phyloP scores from a whole-genome alignment of 331 rosid genomes.

The Malus hybrid region DNA sequence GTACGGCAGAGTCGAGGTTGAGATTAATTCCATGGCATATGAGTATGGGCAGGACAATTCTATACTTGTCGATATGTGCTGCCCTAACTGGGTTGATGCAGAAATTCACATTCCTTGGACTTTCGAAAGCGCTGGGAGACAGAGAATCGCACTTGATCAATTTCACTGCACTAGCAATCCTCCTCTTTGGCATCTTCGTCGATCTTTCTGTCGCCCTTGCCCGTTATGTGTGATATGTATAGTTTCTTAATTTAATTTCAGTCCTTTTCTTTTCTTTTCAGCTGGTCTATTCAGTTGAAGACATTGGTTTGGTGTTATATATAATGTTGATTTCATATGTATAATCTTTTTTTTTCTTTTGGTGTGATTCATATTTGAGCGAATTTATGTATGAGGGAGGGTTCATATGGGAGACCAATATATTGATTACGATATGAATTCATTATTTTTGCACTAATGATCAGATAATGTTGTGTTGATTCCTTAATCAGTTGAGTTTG shows the following conservation, averaged over 20 bases:
- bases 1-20: background rate
- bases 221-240: conserved; percentile 2
- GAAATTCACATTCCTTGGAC: conserved; percentile 27
- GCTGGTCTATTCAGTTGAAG: background rate
- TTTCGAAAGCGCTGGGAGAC: background rate
- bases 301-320: background rate
- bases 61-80: conserved; percentile 61
- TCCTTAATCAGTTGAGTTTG: background rate
- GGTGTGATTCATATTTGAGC: background rate
- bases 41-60: conserved; percentile 44
- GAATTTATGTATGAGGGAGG: background rate
- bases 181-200: conserved; percentile 66
- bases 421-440: background rate
- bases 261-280: background rate
- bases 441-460: background rate
- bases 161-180: conserved; percentile 49
- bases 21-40: conserved; percentile 56
- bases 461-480: background rate
- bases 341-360: background rate
- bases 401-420: background rate
- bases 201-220: conserved; percentile 33
- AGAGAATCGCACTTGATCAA: conserved; percentile 41
- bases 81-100: conserved; percentile 77
- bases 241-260: background rate
- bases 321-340: background rate